Evolutionary conservation across 163 green algal species (phyloP), one percentile per base, ranked within the genome.

Genomic region (Chlamydomonas reinhardtii): DNA sequence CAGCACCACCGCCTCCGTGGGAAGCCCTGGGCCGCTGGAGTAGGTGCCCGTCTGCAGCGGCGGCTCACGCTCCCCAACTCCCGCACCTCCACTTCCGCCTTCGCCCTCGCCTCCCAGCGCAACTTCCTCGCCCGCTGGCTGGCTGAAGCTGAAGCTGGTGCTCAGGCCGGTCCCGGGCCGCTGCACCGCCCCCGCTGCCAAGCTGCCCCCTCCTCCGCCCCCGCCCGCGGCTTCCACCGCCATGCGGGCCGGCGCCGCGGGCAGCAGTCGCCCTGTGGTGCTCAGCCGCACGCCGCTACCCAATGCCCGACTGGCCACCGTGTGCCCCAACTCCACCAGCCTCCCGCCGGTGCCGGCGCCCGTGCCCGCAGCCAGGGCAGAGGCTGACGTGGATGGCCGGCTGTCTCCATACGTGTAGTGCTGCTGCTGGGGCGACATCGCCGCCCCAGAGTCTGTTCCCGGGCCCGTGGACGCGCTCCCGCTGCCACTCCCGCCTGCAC

Each of bases 231-330:
- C 77, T 25, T 85, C 79, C 15, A 77, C 69, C 4, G 68, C 79
- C 69, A 85, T 85, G 32, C 69, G 37, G 11, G 68, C 79, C 8
- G 79, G 69, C 32, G 79, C 48, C 32, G 69, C 68, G 3, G 68
- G 68, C 66, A 85, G 68, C 0, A 85, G 69, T 69, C 72, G 64
- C 2, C 79, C 79, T 29, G 79, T 85, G n/a, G 79, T 85, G 27
- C 79, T 85, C 20, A 85, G 79, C 9, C 79, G 68, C 17, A 85
- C 79, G 39, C 68, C 54, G 34, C 68, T 85, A 5, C 24, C 52
- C 52, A 85, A 17, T 15, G 79, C 79, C 4, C 79, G 79, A 31
- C 68, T 78, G 5, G 79, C 69, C n/a, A 85, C 79, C 11, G 69
- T 32, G 32, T 84, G 65, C 39, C 77, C 77, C n/a, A 84, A 20